Evolutionary conservation across 768 basidiomycete genomes (phyloP), one percentile per base, ranked within the genome.

Genomic region (Sporobolomyces pararoseus): DNA sequence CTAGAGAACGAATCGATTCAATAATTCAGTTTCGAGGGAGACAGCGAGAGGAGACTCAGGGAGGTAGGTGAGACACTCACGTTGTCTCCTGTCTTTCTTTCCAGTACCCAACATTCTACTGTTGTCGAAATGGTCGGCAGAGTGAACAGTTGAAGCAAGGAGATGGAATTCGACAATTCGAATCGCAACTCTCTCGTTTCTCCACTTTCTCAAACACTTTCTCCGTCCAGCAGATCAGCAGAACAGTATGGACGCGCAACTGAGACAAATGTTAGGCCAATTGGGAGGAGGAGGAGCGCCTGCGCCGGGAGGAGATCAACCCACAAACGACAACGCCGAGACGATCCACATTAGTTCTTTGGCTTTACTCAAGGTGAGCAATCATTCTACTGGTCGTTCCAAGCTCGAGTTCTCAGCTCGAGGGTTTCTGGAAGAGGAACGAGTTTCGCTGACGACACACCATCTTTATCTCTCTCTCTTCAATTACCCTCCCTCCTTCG

Each of bases 261-360:
- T 70, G 17, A 58, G 54, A 17, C 50, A 35, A 21, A n/a, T 73
- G 50, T 52, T 70, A 42, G 65, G 61, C 13, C 72, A 73, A 35
- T 42, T 73, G 31, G 66, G 66, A 39, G 65, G 55, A n/a, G 72
- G 67, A 34, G 72, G 65, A 21, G 60, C 16, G 7, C 52, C 60
- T 3, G 31, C 25, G 0, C 65, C 63, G 2, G 73, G 57, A 1
- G 54, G 37, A 21, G 73, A 75, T 64, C 31, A 55, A 42, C 58
- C 66, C 19, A 75, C 68, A 12, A 71, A 57, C 42, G 65, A 63
- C 75, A 82, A 81, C 65, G 80, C 79, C 47, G 82, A 83, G 69
- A 81, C 80, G 4, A 94, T 98, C 73, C 92, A 97, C 80, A 98
- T 99, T 77, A 96, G 93, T 23, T 94, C 92, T 13, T 82, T 99